Conservation (phyloP, 306 rosid genomes). For the Hippophae gyantsensis region DNA sequence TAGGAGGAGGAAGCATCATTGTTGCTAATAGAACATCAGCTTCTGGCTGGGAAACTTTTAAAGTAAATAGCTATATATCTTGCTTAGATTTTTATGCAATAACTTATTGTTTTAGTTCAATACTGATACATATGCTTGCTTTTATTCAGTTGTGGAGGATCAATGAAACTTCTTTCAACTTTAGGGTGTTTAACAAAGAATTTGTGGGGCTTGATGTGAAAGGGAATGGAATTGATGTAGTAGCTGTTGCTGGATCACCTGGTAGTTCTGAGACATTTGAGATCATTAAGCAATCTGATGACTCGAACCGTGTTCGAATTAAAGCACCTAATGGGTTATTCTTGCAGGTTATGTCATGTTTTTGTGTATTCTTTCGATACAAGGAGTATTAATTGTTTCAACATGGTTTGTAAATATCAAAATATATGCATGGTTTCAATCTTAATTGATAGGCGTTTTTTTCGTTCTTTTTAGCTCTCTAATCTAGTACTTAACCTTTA, state of each 20-base stretch:
- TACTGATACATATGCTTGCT: too few species aligned
- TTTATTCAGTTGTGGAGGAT: slow-evolving; percentile 61
- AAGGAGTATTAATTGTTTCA: too few species aligned
- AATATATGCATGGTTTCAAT: too few species aligned
- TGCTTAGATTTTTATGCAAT: too few species aligned
- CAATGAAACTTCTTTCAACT: slow-evolving; percentile 34
- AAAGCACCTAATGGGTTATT: slow-evolving; percentile 52
- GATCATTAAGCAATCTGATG: slow-evolving; percentile 32
- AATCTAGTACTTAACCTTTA: too few species aligned
- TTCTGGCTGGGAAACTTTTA: slow-evolving; percentile 68
- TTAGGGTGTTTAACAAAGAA: slow-evolving; percentile 49
- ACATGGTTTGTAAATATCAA: too few species aligned
- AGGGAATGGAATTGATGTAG: slow-evolving; percentile 26
- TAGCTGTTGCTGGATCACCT: slow-evolving; percentile 35
- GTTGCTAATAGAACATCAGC: slow-evolving; percentile 61
- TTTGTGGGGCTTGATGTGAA: slow-evolving; percentile 45
- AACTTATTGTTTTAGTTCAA: too few species aligned
- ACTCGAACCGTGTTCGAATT: slow-evolving; percentile 40
- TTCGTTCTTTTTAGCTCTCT: too few species aligned
- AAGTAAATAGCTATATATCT: neutral
- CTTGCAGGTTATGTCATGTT: slow-evolving; percentile 38
- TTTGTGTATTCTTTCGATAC: neutral
- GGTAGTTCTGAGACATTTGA: slow-evolving; percentile 28
- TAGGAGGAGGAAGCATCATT: slow-evolving; percentile 58
- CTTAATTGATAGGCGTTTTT: too few species aligned